These are phyloP conservation scores for Salvia rosmarinus DNA, from an alignment of 257 asterid species.

Conservation along the genomic window DNA sequence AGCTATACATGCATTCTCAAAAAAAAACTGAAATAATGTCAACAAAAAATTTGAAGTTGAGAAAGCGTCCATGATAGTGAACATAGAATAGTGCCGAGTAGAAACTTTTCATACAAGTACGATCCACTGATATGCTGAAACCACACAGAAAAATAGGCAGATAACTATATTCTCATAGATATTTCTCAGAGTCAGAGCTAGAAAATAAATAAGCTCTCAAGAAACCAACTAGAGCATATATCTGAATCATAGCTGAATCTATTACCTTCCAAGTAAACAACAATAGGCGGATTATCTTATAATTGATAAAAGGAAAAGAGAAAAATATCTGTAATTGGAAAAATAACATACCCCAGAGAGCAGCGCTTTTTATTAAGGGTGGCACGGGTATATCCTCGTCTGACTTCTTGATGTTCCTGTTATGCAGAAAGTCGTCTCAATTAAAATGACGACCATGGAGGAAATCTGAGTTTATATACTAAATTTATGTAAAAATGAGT, in stretches of 20 bases:
- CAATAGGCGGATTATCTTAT: neutral
- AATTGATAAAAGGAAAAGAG: neutral
- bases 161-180: neutral
- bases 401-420: constrained; percentile 82
- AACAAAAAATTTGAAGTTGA: neutral
- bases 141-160: neutral
- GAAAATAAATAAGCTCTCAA: constrained; percentile 3
- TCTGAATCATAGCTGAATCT: neutral
- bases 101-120: neutral
- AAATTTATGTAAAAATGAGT: neutral
- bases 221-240: constrained; percentile 9
- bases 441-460: neutral
- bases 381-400: constrained; percentile 94
- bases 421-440: constrained; percentile 14
- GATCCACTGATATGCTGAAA: neutral
- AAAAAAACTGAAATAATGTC: neutral
- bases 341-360: constrained; percentile 78
- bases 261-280: neutral
- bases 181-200: neutral
- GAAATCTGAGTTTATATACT: constrained; percentile 9
- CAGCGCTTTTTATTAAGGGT: constrained; percentile 85
- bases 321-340: neutral
- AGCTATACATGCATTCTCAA: too few relatives aligned
- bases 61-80: neutral
- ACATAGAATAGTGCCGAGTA: neutral